Evolutionary conservation across 2,329 filamentous ascomycete species (phyloP), one percentile per base, ranked within the genome.

Genomic region (Colletotrichum musae): DNA sequence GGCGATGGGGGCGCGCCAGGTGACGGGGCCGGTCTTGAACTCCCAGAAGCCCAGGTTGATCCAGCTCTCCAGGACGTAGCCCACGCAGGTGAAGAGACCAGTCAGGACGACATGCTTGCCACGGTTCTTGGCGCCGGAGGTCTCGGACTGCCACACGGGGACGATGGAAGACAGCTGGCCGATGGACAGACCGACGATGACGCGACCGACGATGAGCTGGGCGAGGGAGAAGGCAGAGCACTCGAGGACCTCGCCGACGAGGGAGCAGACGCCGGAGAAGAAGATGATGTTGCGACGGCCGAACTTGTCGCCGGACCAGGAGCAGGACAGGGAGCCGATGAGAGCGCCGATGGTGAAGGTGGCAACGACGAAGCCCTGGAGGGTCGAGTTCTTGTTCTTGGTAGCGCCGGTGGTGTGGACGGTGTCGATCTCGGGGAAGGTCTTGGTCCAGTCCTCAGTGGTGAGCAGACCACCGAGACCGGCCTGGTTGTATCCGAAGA

Each of bases 21-120:
- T 76, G 54, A 77, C 71, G 16, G 75, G 72, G 4, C 75, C 75
- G 12, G 66, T 66, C 41, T 76, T 70, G 72, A 76, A 74, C 63
- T 77, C 73, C 67, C 68, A 83, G 73, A 84, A 84, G n/a, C 79
- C 83, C 18, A 84, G 76, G 74, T 85, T 79, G 70, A 85, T 80
- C 83, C 83, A 85, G 12, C 80, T 79, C 57, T 81, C 81, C 21
- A 85, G 75, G 5, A 80, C 79, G 65, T 71, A 71, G n/a, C 70
- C 70, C 18, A 70, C 47, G 50, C 70, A 70, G 21, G 68, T 71
- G 32, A 71, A 71, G 36, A 71, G 67, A 16, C 70, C 80, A 16
- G 77, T 76, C 1, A 82, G 73, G 15, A 81, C 78, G 47, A 83
- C 80, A 61, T 81, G 76, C n/a, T 75, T 75, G 39, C 85, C 85